These are phyloP conservation scores for Capronia americana DNA, from an alignment of 2,329 filamentous ascomycete species.

Conservation along the genomic window DNA sequence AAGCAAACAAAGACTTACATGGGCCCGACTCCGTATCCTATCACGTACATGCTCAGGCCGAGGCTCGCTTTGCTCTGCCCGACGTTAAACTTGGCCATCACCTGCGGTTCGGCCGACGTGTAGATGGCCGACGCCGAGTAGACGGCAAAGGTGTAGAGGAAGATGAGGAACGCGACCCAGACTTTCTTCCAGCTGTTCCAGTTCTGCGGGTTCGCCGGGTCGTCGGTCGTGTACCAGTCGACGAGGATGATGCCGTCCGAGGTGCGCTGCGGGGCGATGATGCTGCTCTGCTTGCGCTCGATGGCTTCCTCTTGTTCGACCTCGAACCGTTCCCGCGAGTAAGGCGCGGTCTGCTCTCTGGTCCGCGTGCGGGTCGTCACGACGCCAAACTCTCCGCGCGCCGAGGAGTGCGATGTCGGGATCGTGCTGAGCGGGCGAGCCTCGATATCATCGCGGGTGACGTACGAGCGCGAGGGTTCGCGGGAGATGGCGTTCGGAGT, in stretches of 20 bases:
- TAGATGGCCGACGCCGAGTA: slow-evolving; percentile 47
- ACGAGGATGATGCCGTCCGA: slow-evolving; percentile 47
- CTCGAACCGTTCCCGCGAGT: slow-evolving; percentile 42
- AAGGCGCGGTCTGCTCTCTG: slow-evolving; percentile 40
- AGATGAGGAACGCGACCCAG: slow-evolving; percentile 33
- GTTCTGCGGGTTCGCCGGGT: slow-evolving; percentile 59
- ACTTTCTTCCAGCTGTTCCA: slow-evolving; percentile 45
- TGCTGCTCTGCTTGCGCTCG: slow-evolving; percentile 42
- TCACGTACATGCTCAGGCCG: slow-evolving; percentile 46
- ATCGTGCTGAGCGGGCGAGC: slow-evolving; percentile 22
- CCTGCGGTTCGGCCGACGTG: slow-evolving; percentile 41
- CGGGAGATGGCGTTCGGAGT: slow-evolving; percentile 10
- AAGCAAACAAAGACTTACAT: slow-evolving; percentile 24
- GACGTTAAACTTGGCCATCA: slow-evolving; percentile 43
- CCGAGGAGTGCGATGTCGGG: slow-evolving; percentile 27
- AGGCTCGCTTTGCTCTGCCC: slow-evolving; percentile 42
- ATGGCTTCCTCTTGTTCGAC: slow-evolving; percentile 42
- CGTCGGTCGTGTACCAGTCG: slow-evolving; percentile 57
- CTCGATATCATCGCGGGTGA: slow-evolving; percentile 23
- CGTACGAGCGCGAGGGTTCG: neutral
- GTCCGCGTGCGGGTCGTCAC: slow-evolving; percentile 38
- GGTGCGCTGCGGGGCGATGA: slow-evolving; percentile 45
- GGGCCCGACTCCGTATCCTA: slow-evolving; percentile 58
- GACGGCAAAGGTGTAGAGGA: slow-evolving; percentile 47
- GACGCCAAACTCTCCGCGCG: slow-evolving; percentile 15